Percentiles rank a stretch among this genome's conserved stretches.
phyloP scores from a whole-genome alignment of 805 yeast genomes.

The Ogataea henricii region DNA sequence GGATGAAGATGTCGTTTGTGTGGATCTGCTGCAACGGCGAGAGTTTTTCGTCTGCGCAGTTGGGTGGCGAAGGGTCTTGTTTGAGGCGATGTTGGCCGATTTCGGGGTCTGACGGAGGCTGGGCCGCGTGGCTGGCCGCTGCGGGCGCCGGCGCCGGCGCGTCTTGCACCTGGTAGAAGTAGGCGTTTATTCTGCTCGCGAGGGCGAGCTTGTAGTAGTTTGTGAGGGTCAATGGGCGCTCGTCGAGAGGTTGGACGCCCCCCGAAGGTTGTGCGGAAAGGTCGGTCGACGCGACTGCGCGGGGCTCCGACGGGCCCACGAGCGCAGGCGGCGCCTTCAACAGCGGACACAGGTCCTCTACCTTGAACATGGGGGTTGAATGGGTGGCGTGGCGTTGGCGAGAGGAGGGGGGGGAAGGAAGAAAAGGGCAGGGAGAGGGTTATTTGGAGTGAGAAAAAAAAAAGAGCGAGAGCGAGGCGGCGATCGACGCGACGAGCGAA shows the following conservation, averaged over 20 bases:
- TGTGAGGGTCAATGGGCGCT: slow-evolving; percentile 27
- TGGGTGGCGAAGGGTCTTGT: background rate
- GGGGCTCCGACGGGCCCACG: background rate
- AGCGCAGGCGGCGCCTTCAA: slow-evolving; percentile 16
- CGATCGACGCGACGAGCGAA: too few relatives aligned
- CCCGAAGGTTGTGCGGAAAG: background rate
- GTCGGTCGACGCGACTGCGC: background rate
- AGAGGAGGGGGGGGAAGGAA: background rate
- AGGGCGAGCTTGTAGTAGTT: slow-evolving; percentile 34
- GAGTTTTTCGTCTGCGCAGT: slow-evolving; percentile 14
- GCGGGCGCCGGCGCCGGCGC: slow-evolving; percentile 1
- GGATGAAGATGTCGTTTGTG: slow-evolving; percentile 30
- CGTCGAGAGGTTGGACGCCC: slow-evolving; percentile 15
- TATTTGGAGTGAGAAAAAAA: background rate
- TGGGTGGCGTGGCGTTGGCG: background rate
- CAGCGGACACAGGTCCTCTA: slow-evolving; percentile 27
- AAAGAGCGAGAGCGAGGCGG: too few relatives aligned
- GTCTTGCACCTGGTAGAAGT: slow-evolving; percentile 33
- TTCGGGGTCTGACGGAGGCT: background rate
- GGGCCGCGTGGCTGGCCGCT: background rate
- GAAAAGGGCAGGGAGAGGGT: background rate
- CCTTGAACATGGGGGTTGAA: background rate
- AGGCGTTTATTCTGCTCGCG: slow-evolving; percentile 32
- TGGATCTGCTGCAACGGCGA: slow-evolving; percentile 30
- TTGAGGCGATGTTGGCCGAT: background rate